Percentiles rank a stretch among this genome's conserved stretches.
These are phyloP conservation scores for Scedosporium dehoogii DNA, from an alignment of 2,329 filamentous ascomycete genomes.

Conservation along the genomic window DNA sequence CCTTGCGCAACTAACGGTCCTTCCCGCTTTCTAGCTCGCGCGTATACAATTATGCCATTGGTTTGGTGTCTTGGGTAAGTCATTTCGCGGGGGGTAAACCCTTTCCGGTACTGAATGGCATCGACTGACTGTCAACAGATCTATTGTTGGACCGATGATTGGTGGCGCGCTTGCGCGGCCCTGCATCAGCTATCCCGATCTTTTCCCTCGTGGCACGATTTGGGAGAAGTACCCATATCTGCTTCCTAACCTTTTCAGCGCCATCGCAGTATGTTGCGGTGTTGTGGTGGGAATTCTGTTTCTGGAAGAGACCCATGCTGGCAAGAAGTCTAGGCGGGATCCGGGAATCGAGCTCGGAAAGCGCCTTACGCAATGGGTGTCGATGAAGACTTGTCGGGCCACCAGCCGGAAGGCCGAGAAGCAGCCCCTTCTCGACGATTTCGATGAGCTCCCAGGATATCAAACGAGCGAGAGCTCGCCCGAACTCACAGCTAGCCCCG, in stretches of 20 bases:
- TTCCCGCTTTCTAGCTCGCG: slow-evolving; percentile 50
- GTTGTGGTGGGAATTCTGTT: slow-evolving; percentile 75
- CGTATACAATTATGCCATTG: slow-evolving; percentile 95
- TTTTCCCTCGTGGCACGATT: slow-evolving; percentile 64
- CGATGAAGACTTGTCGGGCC: slow-evolving; percentile 20
- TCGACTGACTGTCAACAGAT: slow-evolving; percentile 40
- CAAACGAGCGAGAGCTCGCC: slow-evolving; percentile 49
- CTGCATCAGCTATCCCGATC: slow-evolving; percentile 65
- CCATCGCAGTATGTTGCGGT: slow-evolving; percentile 64
- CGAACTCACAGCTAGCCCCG: slow-evolving; percentile 24
- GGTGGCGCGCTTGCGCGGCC: slow-evolving; percentile 85
- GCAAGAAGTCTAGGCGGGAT: slow-evolving; percentile 69
- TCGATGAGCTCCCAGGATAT: slow-evolving; percentile 61
- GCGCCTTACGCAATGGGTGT: slow-evolving; percentile 47
- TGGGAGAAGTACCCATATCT: slow-evolving; percentile 86
- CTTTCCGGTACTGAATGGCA: not conserved
- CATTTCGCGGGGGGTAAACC: not conserved
- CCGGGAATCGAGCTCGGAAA: slow-evolving; percentile 66
- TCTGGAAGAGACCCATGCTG: slow-evolving; percentile 85
- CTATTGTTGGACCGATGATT: slow-evolving; percentile 84
- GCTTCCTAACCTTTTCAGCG: slow-evolving; percentile 84
- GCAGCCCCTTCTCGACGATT: slow-evolving; percentile 48
- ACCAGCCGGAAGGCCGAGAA: slow-evolving; percentile 40
- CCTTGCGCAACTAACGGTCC: slow-evolving; percentile 12
- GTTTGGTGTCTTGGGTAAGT: slow-evolving; percentile 88